Conservation (phyloP, 2,329 filamentous ascomycete genomes). For the Pseudonectria buxi region DNA sequence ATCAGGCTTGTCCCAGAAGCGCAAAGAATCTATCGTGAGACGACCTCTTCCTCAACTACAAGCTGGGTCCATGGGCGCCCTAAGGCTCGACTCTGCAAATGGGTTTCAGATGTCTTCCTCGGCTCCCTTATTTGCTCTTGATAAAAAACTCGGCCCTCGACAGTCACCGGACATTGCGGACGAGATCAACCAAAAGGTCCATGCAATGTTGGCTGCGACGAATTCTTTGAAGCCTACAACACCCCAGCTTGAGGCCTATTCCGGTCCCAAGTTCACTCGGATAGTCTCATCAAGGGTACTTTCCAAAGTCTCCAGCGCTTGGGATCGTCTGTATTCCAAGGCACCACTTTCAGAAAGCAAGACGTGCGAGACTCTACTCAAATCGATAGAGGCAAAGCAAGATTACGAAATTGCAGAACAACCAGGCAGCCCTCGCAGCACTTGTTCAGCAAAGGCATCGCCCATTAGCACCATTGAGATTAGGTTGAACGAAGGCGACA, state of each 20-base stretch:
- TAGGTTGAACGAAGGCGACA: conserved; percentile 28
- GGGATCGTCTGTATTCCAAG: conserved; percentile 26
- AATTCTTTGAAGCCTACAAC: conserved; percentile 26
- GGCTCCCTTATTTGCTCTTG: conserved; percentile 6
- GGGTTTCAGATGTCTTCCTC: conserved; percentile 5
- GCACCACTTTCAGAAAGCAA: conserved; percentile 14
- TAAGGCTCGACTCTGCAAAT: conserved; percentile 14
- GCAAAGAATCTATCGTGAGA: conserved; percentile 9
- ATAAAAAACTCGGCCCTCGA: conserved; percentile 9
- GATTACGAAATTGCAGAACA: conserved; percentile 1
- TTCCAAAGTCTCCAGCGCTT: conserved; percentile 28
- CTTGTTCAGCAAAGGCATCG: conserved; percentile 7
- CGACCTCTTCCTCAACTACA: conserved; percentile 9
- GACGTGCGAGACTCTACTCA: not conserved
- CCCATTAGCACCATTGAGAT: conserved; percentile 27
- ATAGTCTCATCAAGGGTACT: conserved; percentile 26
- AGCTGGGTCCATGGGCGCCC: conserved; percentile 10
- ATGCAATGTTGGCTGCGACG: conserved; percentile 31
- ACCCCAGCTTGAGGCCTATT: conserved; percentile 5
- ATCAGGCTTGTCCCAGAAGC: conserved; percentile 7
- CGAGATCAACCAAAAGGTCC: conserved; percentile 28
- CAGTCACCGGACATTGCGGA: conserved; percentile 9
- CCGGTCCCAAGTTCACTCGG: conserved; percentile 20
- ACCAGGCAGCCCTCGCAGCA: conserved; percentile 4
- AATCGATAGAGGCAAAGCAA: not conserved